Base-by-base conservation (phyloP, 768 basidiomycete genomes). In the Candolleomyces efflorescens region DNA sequence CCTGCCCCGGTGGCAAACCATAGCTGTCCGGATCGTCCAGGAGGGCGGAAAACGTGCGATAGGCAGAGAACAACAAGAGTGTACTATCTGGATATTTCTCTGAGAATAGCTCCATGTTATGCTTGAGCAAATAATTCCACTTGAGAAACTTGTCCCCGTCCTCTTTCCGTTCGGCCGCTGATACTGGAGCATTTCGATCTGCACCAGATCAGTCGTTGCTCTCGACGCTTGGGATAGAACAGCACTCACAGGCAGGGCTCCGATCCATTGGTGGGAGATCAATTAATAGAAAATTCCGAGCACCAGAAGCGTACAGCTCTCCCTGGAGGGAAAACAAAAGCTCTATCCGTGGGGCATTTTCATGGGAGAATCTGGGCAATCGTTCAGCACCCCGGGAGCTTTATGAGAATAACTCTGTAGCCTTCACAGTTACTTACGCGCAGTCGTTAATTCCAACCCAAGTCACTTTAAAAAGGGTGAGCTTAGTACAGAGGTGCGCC, bases 381-480 rank as follows among this genome's bases (percentile, higher is more conserved):
- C 11, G 32, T 32, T 32, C 32, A 32, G 32, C 32, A 24, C 32
- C 17, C 3, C 53, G 49, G 18, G 24, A 22, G 10, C 24, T 24
- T 51, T n/a, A 46, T 18, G 11, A 12, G 18, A 11, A 11, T 11
- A 47, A 12, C 15, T 23, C 22, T 15, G 22, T 23, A 45, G 17
- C 26, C 24, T 32, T 5, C 24, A 37, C 43, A 23, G 37, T 48
- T 17, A 60, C 77, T 51, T 65, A 82, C 82, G 75, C 81, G 73
- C 80, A 79, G 68, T 87, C 86, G 58, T 88, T 88, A 56, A 87
- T 86, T 3, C 86, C 86, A 49, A 85, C 72, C 83, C 83, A 87
- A 2, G 81, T 84, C 5, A 83, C 84, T 86, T 55, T 51, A 37
- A 48, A 24, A 46, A 36, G 32, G 26, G 43, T 55, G 24, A 51